Percentiles rank a stretch among this genome's conserved stretches.
phyloP scores from a whole-genome alignment of 768 basidiomycete genomes.

The Coprinellus micaceus region DNA sequence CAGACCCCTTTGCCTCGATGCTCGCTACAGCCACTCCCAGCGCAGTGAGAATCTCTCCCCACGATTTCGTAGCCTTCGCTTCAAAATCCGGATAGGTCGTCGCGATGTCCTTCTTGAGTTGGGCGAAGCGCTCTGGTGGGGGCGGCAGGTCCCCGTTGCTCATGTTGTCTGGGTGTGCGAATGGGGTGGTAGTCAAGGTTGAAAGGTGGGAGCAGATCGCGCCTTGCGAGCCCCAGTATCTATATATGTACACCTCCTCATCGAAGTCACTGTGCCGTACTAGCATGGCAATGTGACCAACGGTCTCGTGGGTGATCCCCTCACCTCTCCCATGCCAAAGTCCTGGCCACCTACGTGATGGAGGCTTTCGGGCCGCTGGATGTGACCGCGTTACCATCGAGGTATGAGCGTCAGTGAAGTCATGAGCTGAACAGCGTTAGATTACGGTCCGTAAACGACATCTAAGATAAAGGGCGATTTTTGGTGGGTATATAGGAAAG shows the following conservation, averaged over 20 bases:
- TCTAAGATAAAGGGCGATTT: no score
- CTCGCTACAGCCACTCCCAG: conserved; percentile 42
- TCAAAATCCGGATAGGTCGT: conserved; percentile 48
- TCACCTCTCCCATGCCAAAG: no score
- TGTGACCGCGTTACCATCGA: not conserved
- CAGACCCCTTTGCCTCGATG: conserved; percentile 44
- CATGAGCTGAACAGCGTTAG: no score
- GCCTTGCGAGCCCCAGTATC: not conserved
- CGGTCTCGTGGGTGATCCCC: not conserved
- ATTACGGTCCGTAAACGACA: no score
- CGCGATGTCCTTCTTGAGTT: conserved; percentile 58
- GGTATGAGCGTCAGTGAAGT: no score
- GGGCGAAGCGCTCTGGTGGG: conserved; percentile 48
- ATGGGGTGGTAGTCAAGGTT: not conserved
- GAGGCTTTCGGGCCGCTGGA: not conserved
- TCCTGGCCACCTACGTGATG: no score
- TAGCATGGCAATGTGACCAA: not conserved
- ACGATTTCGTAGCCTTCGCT: conserved; percentile 46
- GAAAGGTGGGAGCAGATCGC: not conserved
- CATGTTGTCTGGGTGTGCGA: no score
- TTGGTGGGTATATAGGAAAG: no score
- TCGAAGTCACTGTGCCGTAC: not conserved
- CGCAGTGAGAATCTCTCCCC: conserved; percentile 54
- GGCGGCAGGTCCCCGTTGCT: not conserved
- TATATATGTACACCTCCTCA: not conserved